A percentile compares a stretch with the other conserved stretches of the same genome.
These are phyloP conservation scores for Tricholoma hemisulphureum DNA, from an alignment of 768 basidiomycete genomes.

Conservation along the genomic window DNA sequence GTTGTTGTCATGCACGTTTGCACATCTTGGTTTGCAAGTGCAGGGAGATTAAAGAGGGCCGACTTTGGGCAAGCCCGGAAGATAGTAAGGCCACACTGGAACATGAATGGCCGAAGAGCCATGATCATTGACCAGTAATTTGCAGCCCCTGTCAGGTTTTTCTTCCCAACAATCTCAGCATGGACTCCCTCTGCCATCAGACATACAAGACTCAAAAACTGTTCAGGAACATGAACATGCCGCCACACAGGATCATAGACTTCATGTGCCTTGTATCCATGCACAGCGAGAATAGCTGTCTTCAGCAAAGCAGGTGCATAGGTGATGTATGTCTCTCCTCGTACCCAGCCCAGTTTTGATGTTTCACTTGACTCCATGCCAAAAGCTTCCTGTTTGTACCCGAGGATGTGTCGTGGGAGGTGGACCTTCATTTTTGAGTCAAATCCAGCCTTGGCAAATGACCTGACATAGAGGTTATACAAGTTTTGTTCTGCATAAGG, in stretches of 20 bases:
- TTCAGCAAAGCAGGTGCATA: constrained; percentile 26
- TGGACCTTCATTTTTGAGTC: constrained; percentile 21
- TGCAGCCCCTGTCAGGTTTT: constrained; percentile 19
- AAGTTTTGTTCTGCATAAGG: constrained; percentile 23
- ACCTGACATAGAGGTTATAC: constrained; percentile 22
- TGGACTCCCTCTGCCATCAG: constrained; percentile 26
- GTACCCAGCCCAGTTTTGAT: constrained; percentile 24
- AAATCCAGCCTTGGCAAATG: constrained; percentile 16
- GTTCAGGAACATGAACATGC: constrained; percentile 22
- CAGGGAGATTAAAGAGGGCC: constrained; percentile 26
- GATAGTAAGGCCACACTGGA: constrained; percentile 24
- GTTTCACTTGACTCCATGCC: no score
- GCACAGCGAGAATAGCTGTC: constrained; percentile 24
- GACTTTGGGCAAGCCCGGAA: constrained; percentile 22
- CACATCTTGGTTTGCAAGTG: constrained; percentile 22
- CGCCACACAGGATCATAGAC: constrained; percentile 25
- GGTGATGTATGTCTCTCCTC: constrained; percentile 17
- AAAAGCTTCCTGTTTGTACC: constrained; percentile 24
- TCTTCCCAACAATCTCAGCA: constrained; percentile 9
- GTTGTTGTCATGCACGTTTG: constrained; percentile 24
- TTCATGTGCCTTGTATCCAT: constrained; percentile 23
- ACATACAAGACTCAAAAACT: constrained; percentile 24
- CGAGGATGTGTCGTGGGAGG: constrained; percentile 23
- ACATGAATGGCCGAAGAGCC: not conserved
- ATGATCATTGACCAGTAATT: constrained; percentile 28